Base-by-base conservation (phyloP, 768 basidiomycete genomes). In the Termitomyces sp. region DNA sequence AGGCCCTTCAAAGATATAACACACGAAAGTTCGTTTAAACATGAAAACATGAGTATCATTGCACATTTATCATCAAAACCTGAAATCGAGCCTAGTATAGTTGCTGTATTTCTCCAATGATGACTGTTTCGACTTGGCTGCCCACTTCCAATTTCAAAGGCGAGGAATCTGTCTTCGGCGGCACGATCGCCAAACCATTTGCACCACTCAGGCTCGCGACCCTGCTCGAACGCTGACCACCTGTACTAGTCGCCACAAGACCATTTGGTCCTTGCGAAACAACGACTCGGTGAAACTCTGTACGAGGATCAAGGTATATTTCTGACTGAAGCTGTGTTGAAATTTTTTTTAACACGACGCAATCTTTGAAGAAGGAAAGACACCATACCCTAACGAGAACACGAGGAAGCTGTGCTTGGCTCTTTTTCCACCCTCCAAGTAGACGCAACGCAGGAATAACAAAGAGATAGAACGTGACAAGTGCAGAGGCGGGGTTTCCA, bases 401-500 rank as follows among this genome's bases (percentile, higher is more conserved):
- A 3, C 80, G 78, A 7, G 90, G 87, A 38, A 90, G 71, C 43
- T 86, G 77, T 56, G 78, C 82, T 38, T 74, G 61, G 20, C 71
- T 70, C 18, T 69, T 67, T 0, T 79, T 78, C 82, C 83, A 92
- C 3, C 90, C 90, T 1, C 87, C 89, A 45, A 94, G 70, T 54
- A 70, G 78, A 57, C 92, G 73, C 46, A 95, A 73, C 9, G 91
- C 89, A 7, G 93, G 93, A 0, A 94, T 68, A 18, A 93, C 92
- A 65, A 94, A 94, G 2, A 94, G 68, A 63, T 91, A 80, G 71
- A 94, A 94, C 7, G 85, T 92, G 13, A 94, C 92, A 20, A 96
- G 77, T 16, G 93, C 93, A 3, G 87, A 87, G 0, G 93, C 93
- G 0, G 93, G 93, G 68, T 95, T 94, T 1, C 93, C 93, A 0